phyloP scores from a whole-genome alignment of 306 rosid genomes.

The Inga leiocalycina region DNA sequence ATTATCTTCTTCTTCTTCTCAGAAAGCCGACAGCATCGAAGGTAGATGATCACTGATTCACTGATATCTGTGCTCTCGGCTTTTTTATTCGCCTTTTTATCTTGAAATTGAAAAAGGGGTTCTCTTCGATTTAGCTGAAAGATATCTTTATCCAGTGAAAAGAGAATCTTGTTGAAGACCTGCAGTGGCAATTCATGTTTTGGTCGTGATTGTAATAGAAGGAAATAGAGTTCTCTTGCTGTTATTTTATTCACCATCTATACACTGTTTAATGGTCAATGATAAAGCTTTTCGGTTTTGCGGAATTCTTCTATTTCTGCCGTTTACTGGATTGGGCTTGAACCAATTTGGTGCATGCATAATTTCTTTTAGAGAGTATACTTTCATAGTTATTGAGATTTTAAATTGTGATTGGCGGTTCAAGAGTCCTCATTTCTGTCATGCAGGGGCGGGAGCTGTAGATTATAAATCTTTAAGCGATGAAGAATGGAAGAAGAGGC shows the following conservation, averaged over 20 bases:
- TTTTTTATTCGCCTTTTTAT: not conserved
- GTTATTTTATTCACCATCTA: not conserved
- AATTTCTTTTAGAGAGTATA: not conserved
- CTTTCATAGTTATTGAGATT: conserved; percentile 11
- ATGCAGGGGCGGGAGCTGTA: conserved; percentile 52
- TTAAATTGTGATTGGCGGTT: conserved; percentile 9
- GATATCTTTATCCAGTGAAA: not conserved
- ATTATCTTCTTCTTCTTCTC: conserved; percentile 69
- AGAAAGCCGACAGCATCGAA: conserved; percentile 52
- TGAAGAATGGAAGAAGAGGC: conserved; percentile 75
- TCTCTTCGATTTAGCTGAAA: not conserved
- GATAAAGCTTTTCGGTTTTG: not conserved
- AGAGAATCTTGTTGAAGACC: not conserved
- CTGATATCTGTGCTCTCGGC: conserved; percentile 8
- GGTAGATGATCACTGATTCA: conserved; percentile 33
- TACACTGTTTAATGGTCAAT: not conserved
- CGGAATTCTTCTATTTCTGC: not conserved
- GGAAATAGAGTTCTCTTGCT: not conserved
- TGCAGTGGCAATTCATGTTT: not conserved
- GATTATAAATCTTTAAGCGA: conserved; percentile 65
- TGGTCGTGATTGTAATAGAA: not conserved
- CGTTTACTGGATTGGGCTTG: not conserved
- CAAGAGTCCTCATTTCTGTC: not conserved
- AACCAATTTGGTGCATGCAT: not conserved
- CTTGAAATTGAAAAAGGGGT: not conserved